Percentiles rank a stretch among this genome's conserved stretches.
Evolutionary conservation across 2,329 filamentous ascomycete species (phyloP).

Genomic region (Clonostachys rosea): DNA sequence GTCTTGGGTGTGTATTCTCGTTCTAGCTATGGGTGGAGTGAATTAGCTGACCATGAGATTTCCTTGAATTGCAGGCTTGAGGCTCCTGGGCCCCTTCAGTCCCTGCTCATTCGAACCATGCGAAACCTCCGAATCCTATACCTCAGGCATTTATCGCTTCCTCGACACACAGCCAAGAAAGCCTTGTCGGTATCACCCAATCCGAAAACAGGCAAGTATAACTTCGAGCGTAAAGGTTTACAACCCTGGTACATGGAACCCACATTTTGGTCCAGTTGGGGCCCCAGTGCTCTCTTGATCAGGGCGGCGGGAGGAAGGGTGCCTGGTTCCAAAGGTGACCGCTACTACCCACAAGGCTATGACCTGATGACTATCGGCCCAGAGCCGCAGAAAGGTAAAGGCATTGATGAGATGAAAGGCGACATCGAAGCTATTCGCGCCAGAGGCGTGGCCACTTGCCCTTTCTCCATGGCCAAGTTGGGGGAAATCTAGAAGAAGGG

Average conservation of each 20-base stretch:
- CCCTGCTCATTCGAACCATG: background rate
- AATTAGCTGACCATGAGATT: too few species aligned
- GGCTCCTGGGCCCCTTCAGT: background rate
- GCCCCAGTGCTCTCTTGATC: constrained; percentile 34
- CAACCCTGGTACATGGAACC: constrained; percentile 50
- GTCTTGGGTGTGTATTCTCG: constrained; percentile 11
- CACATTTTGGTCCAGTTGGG: constrained; percentile 42
- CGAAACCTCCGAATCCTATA: constrained; percentile 31
- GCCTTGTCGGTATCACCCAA: constrained; percentile 31
- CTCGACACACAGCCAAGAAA: constrained; percentile 32
- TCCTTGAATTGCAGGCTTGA: constrained; percentile 20
- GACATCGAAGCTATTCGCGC: background rate
- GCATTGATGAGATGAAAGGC: constrained; percentile 6
- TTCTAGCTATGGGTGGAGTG: constrained; percentile 10
- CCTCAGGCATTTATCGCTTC: constrained; percentile 42
- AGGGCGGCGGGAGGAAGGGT: constrained; percentile 36
- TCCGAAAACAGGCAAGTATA: constrained; percentile 30
- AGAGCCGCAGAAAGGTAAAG: constrained; percentile 10
- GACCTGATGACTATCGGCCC: constrained; percentile 19
- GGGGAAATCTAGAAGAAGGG: too few species aligned
- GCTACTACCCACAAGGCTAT: constrained; percentile 42
- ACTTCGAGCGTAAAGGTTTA: constrained; percentile 32
- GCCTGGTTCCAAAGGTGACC: constrained; percentile 39
- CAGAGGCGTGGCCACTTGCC: background rate
- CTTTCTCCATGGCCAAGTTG: background rate